Percentiles rank a stretch among this genome's conserved stretches.
phyloP scores from a whole-genome alignment of 805 yeast genomes.

The Pichia manshurica region DNA sequence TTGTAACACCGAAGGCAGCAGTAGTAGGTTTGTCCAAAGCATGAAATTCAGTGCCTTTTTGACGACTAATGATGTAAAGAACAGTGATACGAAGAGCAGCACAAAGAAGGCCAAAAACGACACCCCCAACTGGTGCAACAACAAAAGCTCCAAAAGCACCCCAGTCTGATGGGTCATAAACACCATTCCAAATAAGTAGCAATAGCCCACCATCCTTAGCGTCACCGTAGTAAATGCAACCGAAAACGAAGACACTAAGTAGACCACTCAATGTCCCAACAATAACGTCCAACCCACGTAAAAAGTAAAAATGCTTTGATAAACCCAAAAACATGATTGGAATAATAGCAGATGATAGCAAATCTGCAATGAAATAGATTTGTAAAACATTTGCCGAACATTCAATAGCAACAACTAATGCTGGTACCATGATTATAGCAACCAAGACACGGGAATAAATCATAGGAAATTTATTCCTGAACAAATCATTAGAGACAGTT shows the following conservation, averaged over 20 bases:
- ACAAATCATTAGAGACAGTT: constrained; percentile 81
- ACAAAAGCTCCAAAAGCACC: constrained; percentile 93
- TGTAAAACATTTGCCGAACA: constrained; percentile 79
- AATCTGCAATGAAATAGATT: constrained; percentile 85
- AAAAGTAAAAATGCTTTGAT: constrained; percentile 56
- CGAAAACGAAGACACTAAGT: constrained; percentile 74
- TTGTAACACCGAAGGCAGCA: constrained; percentile 16
- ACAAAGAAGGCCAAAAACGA: constrained; percentile 49
- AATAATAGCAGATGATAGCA: constrained; percentile 79
- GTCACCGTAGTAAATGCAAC: constrained; percentile 66
- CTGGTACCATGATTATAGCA: constrained; percentile 75
- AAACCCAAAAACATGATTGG: constrained; percentile 82
- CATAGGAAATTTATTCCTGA: constrained; percentile 71
- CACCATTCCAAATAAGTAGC: constrained; percentile 70
- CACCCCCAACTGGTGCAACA: constrained; percentile 79
- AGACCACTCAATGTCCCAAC: constrained; percentile 81
- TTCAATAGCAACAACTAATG: constrained; percentile 74
- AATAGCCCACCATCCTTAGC: constrained; percentile 76
- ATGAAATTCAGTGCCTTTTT: constrained; percentile 37
- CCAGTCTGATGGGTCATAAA: constrained; percentile 78
- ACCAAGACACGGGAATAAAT: constrained; percentile 66
- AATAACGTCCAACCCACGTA: constrained; percentile 76
- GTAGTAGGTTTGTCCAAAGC: constrained; percentile 37
- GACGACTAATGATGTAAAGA: constrained; percentile 30
- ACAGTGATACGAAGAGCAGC: constrained; percentile 43